These are phyloP conservation scores for Morella rubra DNA, from an alignment of 306 rosid genomes.

Conservation along the genomic window DNA sequence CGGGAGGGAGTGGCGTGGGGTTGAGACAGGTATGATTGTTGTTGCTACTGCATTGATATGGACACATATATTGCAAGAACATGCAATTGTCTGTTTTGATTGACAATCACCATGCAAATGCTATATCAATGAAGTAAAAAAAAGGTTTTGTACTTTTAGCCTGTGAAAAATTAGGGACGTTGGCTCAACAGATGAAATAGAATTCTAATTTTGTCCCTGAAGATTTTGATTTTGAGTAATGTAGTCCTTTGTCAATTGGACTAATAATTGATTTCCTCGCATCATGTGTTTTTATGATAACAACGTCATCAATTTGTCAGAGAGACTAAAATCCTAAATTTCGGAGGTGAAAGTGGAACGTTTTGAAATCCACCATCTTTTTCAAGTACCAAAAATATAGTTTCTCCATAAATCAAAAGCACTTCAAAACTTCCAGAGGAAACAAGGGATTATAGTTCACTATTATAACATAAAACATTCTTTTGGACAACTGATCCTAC, in stretches of 20 bases:
- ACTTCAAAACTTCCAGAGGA: not conserved
- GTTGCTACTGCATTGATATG: not conserved
- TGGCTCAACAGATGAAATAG: not conserved
- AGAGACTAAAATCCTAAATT: not conserved
- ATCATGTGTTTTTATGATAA: not conserved
- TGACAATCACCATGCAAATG: not conserved
- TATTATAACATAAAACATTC: too few relatives aligned
- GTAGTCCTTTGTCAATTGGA: not conserved
- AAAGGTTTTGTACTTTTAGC: not conserved
- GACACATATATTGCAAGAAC: not conserved
- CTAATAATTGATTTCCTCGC: not conserved
- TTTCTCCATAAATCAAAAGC: not conserved
- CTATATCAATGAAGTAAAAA: not conserved
- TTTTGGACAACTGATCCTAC: too few relatives aligned
- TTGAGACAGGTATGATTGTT: constrained; percentile 32
- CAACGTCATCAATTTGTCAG: not conserved
- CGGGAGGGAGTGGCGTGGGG: constrained; percentile 34
- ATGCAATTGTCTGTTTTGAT: not conserved
- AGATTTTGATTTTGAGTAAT: not conserved
- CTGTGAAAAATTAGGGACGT: not conserved
- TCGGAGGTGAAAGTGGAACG: not conserved
- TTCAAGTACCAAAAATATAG: not conserved
- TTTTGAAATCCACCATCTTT: not conserved
- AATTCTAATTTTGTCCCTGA: not conserved
- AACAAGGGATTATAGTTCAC: not conserved